Evolutionary conservation across 345 rosid species (phyloP), one percentile per base, ranked within the genome.

Genomic region (Mangifera indica): DNA sequence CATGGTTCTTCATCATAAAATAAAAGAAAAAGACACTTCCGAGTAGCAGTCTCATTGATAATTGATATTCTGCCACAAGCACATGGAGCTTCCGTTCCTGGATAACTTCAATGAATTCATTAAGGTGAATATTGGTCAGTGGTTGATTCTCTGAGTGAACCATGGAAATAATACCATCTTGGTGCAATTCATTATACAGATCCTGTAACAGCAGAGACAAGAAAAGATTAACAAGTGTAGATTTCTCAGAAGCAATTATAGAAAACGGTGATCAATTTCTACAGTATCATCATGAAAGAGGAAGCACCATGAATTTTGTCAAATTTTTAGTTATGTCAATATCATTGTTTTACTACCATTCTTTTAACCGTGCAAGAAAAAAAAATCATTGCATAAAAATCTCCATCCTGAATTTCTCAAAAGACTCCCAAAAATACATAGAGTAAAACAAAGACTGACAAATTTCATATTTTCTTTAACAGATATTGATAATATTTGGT

Each of bases 41-140:
- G 78, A 58, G 54, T 63, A 74, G 73, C 70, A 95, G 73, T 86
- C 86, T 88, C 72, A 78, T 73, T 37, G 89, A 81, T 57, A 91
- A 48, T 32, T 74, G 83, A 75, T 87, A 86, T 81, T 29, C 32
- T 67, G 85, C 82, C 76, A 87, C 94, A 25, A 92, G 78, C 17
- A 44, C 71, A 65, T 65, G 89, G 74, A 89, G 85, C 73, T 79
- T 84, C 26, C 88, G 88, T 69, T 82, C 88, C 71, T 62, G 78
- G 60, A 95, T 71, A 82, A 75, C 77, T 72, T 82, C 84, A 55
- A 71, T 56, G 67, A 86, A 79, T 66, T 75, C 84, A 55, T 63
- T 51, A 45, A 86, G 71, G 74, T 76, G 32, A 76, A 70, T 71
- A 56, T 78, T 70, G 79, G 77, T 79, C 42, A 72, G 75, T 45